Base-by-base conservation (phyloP, 2,329 filamentous ascomycete species). In the Simplicillium sp. region DNA sequence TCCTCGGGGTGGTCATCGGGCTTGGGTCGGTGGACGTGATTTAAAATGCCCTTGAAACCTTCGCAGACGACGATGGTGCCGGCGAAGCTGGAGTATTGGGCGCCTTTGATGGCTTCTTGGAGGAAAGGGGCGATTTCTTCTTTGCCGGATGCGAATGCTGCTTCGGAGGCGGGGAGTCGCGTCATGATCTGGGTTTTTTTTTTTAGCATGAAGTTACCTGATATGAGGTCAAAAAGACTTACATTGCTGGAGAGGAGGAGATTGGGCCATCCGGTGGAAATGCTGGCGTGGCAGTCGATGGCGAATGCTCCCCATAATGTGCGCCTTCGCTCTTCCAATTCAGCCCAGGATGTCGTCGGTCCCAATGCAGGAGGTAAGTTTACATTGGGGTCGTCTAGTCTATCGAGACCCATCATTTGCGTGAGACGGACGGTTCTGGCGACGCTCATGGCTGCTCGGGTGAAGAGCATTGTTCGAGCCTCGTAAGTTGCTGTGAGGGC, bases 231-330 rank as follows among this genome's bases (percentile, higher is more conserved):
- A 14, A 32, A 5, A 25, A 3, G 33, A 50, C 61, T 51, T 50
- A 73, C 75, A 47, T 94, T 86, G 54, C 69, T 68, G 43, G 86
- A 74, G 47, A 94, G 81, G 34, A 95, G 80, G 18, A 80, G 66
- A 66, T 86, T 82, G 0, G 89, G 87, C 89, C 89, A 96, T 3
- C 89, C 89, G 4, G 88, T 94, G 11, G 87, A 87, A 39, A 94
- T 85, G 52, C 84, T 87, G 3, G 86, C 82, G 61, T 94, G 94
- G 18, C 85, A 76, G 57, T 96, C 89, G 34, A 85, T 73, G 49
- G 81, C 84, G 53, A 90, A 96, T 1, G 80, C 74, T 48, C 82
- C 77, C 90, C 90, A 96, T 51, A 95, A 94, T 0, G 84, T 81
- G 48, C 90, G 73, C 43, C 90, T 74, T 39, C 89, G 73, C 59